phyloP scores from a whole-genome alignment of 148 eudicot species.

The Cornus controversa region DNA sequence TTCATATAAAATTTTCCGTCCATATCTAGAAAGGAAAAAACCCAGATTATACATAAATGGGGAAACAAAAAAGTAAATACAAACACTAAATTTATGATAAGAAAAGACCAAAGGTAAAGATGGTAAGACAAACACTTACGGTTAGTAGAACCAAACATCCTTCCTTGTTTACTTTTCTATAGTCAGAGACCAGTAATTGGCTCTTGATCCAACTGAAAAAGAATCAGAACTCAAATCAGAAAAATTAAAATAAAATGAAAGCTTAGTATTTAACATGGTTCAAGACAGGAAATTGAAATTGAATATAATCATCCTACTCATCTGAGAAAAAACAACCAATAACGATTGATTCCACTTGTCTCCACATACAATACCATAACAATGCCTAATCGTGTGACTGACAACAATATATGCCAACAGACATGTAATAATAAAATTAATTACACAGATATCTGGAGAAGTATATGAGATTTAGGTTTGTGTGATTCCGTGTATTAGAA shows the following conservation, averaged over 20 bases:
- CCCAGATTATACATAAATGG: background rate
- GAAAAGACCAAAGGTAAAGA: background rate
- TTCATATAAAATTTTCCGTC: too few species aligned
- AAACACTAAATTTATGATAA: background rate
- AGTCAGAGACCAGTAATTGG: background rate
- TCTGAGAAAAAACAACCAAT: background rate
- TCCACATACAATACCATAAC: background rate
- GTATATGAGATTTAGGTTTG: background rate
- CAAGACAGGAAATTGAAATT: background rate
- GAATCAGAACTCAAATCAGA: background rate
- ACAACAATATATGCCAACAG: background rate
- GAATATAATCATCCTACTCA: background rate
- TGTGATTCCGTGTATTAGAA: background rate
- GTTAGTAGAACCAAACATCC: conserved; percentile 50
- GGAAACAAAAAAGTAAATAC: conserved; percentile 3
- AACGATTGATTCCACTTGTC: background rate
- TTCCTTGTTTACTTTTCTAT: conserved; percentile 1
- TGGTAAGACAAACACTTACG: conserved; percentile 32
- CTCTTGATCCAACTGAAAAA: conserved; percentile 8
- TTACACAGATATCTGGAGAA: background rate
- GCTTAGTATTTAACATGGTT: background rate
- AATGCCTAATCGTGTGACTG: background rate
- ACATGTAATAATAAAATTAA: background rate
- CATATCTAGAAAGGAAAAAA: background rate
- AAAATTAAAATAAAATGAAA: background rate